Conservation (phyloP, 2,329 filamentous ascomycete species). For the Sarocladiaceae sp. region DNA sequence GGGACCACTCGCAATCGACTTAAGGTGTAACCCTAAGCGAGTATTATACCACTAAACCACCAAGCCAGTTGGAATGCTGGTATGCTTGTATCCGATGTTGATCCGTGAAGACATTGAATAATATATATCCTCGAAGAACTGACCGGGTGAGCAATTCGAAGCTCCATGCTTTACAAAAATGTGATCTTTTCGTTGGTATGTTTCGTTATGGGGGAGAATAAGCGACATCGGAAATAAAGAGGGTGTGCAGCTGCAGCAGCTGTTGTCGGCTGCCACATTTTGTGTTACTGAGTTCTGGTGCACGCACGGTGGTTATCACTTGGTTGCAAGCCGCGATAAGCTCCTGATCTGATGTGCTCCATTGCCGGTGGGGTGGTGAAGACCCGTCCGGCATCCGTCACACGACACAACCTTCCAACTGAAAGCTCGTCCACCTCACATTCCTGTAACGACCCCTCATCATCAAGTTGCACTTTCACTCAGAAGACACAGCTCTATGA, state of each 20-base stretch:
- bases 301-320: not conserved
- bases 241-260: not conserved
- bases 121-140: not conserved
- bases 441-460: not conserved
- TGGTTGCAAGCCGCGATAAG: no score
- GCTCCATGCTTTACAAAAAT: no score
- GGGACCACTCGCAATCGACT: conserved; percentile 39
- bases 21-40: conserved; percentile 55
- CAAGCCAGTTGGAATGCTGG: conserved; percentile 27
- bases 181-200: not conserved
- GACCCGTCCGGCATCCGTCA: no score
- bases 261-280: not conserved
- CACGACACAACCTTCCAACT: not conserved
- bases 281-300: not conserved
- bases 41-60: conserved; percentile 69
- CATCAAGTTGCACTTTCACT: not conserved
- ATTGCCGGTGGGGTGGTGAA: no score
- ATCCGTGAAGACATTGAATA: not conserved
- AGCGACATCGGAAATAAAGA: no score
- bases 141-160: not conserved
- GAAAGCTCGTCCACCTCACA: not conserved
- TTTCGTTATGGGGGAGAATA: no score
- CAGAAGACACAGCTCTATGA: not conserved
- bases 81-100: conserved; percentile 10
- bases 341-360: not conserved